Percentiles rank a stretch among this genome's conserved stretches.
phyloP scores from a whole-genome alignment of 306 rosid genomes.

The Clitoria ternatea region DNA sequence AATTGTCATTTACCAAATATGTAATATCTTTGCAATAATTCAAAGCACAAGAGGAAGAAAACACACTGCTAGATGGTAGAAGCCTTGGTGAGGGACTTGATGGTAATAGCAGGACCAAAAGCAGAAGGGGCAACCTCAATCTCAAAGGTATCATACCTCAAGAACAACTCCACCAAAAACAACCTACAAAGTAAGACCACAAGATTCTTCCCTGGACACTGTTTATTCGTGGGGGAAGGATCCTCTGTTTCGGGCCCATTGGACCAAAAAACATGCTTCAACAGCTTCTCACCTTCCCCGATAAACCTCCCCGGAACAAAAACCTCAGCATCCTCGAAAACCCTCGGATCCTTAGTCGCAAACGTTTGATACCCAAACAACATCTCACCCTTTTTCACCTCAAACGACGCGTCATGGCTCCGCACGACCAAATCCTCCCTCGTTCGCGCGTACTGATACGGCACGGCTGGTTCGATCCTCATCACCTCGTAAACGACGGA shows the following conservation, averaged over 20 bases:
- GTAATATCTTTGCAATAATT: no score
- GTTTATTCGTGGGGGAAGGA: slow-evolving; percentile 13
- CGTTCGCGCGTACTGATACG: slow-evolving; percentile 62
- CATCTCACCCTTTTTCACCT: slow-evolving; percentile 66
- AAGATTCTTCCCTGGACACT: slow-evolving; percentile 37
- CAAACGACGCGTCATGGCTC: slow-evolving; percentile 49
- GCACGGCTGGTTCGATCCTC: slow-evolving; percentile 64
- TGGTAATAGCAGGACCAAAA: slow-evolving; percentile 14
- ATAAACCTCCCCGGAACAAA: slow-evolving; percentile 34
- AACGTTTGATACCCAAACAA: slow-evolving; percentile 66
- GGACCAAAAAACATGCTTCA: slow-evolving; percentile 36
- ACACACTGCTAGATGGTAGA: not conserved
- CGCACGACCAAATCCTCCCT: slow-evolving; percentile 50
- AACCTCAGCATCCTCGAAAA: slow-evolving; percentile 48
- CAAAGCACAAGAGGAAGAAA: not conserved
- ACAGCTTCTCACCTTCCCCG: slow-evolving; percentile 30
- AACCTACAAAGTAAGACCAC: slow-evolving; percentile 38
- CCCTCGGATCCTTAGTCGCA: slow-evolving; percentile 55
- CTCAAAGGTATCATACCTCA: slow-evolving; percentile 31
- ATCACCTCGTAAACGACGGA: slow-evolving; percentile 56
- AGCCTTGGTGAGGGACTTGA: slow-evolving; percentile 28
- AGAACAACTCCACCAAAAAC: slow-evolving; percentile 35
- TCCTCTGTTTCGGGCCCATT: slow-evolving; percentile 33
- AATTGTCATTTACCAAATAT: no score
- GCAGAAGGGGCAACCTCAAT: not conserved